phyloP scores from a whole-genome alignment of 768 basidiomycete species.

The Leccinellum luteum region DNA sequence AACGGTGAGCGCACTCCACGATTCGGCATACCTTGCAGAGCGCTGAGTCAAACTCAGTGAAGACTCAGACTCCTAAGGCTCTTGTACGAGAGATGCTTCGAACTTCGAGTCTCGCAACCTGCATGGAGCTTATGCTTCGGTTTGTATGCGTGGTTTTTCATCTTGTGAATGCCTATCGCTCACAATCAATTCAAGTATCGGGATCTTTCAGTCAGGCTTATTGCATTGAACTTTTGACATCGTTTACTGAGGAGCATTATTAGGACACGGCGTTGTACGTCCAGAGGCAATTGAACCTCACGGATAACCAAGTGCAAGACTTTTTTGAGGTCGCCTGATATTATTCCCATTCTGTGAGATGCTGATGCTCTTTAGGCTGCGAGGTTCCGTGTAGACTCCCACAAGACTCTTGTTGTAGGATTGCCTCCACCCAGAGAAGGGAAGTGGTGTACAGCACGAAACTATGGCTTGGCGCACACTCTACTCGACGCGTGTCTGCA shows the following conservation, averaged over 20 bases:
- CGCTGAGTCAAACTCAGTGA: conserved; percentile 31
- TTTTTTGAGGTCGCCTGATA: conserved; percentile 40
- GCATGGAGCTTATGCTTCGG: conserved; percentile 34
- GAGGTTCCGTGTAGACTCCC: conserved; percentile 39
- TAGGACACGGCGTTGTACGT: conserved; percentile 46
- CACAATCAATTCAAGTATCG: conserved; percentile 33
- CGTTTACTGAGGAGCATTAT: background rate
- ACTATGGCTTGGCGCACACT: conserved; percentile 43
- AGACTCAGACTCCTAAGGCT: conserved; percentile 41
- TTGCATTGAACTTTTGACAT: background rate
- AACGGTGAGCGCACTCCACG: conserved; percentile 33
- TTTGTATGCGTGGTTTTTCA: conserved; percentile 25
- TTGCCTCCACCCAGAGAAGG: conserved; percentile 40
- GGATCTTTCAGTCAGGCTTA: conserved; percentile 35
- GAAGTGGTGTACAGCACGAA: conserved; percentile 36
- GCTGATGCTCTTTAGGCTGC: conserved; percentile 31
- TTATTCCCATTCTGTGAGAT: background rate
- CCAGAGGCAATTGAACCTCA: conserved; percentile 40
- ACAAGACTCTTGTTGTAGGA: conserved; percentile 42
- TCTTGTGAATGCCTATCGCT: background rate
- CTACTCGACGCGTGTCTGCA: conserved; percentile 36
- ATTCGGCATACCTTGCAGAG: background rate
- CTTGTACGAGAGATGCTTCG: conserved; percentile 37
- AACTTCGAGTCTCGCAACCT: conserved; percentile 36
- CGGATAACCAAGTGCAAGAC: conserved; percentile 42